phyloP scores from a whole-genome alignment of 2,329 filamentous ascomycete genomes.

The Penicillium capsulatum region DNA sequence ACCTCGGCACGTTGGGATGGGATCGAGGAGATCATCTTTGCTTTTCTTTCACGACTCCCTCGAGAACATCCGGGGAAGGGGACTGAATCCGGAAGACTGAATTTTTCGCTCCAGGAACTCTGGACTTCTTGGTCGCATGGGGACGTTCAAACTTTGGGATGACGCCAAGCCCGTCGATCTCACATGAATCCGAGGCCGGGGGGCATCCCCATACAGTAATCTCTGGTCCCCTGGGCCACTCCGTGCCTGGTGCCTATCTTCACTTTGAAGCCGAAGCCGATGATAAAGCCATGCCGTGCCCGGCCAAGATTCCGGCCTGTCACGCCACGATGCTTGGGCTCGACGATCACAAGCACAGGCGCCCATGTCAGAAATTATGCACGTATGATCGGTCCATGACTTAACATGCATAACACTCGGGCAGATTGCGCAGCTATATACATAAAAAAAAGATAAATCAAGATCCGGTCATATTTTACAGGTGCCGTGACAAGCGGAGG shows the following conservation, averaged over 20 bases:
- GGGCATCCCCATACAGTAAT: too few species aligned
- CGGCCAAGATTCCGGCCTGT: not conserved
- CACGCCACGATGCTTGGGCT: not conserved
- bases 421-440: not conserved
- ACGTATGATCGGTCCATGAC: not conserved
- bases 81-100: too few species aligned
- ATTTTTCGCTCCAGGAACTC: too few species aligned
- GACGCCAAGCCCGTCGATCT: conserved; percentile 21
- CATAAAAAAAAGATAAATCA: not conserved
- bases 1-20: conserved; percentile 6
- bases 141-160: too few species aligned
- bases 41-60: not conserved
- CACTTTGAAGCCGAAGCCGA: not conserved
- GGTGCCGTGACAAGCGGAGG: not conserved
- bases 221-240: too few species aligned
- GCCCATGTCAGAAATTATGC: not conserved
- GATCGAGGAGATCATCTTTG: not conserved
- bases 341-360: not conserved
- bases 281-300: not conserved
- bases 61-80: too few species aligned
- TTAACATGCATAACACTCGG: not conserved
- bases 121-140: too few species aligned
- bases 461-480: not conserved
- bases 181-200: conserved; percentile 18
- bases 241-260: not conserved